Evolutionary conservation across 2,329 filamentous ascomycete genomes (phyloP).

Genomic region (Curvularia spicifera): DNA sequence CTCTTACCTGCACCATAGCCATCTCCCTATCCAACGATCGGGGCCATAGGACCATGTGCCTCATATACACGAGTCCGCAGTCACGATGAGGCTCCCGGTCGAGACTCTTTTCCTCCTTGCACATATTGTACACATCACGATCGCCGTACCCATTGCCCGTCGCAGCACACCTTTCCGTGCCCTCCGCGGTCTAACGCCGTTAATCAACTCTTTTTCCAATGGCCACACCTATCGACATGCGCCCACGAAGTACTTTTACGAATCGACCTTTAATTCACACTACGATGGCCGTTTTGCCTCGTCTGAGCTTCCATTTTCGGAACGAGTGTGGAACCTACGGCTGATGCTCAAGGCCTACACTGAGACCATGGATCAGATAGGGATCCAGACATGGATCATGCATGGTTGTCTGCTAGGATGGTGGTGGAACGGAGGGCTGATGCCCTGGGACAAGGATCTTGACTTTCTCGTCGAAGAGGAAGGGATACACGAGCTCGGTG

Average conservation of each 20-base stretch:
- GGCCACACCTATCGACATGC: slow-evolving; percentile 16
- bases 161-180: slow-evolving; percentile 16
- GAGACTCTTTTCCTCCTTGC: slow-evolving; percentile 5
- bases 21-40: not conserved
- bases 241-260: slow-evolving; percentile 46
- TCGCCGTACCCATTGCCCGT: slow-evolving; percentile 16
- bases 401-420: slow-evolving; percentile 66
- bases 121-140: not conserved
- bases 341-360: slow-evolving; percentile 63
- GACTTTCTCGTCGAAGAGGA: slow-evolving; percentile 65
- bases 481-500: slow-evolving; percentile 62
- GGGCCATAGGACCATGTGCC: slow-evolving; percentile 9
- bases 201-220: slow-evolving; percentile 27
- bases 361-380: slow-evolving; percentile 62
- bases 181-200: slow-evolving; percentile 28
- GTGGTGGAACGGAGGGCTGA: slow-evolving; percentile 68
- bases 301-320: slow-evolving; percentile 53
- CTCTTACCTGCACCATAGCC: not conserved
- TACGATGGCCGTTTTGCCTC: slow-evolving; percentile 65
- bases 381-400: slow-evolving; percentile 68
- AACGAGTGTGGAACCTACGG: slow-evolving; percentile 57
- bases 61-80: slow-evolving; percentile 5
- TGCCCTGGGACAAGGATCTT: slow-evolving; percentile 68
- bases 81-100: slow-evolving; percentile 12
- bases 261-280: slow-evolving; percentile 58